Evolutionary conservation across 1,284 basidiomycete genomes (phyloP).

Genomic region (Fistulina hepatica): DNA sequence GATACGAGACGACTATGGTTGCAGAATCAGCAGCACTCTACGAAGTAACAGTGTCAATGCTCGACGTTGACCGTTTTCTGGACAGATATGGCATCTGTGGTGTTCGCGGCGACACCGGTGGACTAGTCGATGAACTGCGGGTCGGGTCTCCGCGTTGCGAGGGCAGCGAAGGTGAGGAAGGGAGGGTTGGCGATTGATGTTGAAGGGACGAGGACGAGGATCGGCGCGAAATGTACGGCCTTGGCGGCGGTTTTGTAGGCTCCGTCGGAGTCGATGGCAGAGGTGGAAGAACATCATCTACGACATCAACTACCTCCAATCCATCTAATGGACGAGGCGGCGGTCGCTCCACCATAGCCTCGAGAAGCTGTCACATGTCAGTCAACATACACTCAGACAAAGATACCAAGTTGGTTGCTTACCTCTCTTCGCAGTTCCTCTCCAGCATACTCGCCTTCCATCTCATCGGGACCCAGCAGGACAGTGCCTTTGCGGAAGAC

Average conservation of each 20-base stretch:
- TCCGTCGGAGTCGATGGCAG: constrained; percentile 16
- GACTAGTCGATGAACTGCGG: no score
- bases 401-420: constrained; percentile 18
- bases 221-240: constrained; percentile 46
- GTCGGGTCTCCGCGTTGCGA: no score
- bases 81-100: no score
- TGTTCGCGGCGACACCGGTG: no score
- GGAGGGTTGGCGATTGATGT: no score
- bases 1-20: no score
- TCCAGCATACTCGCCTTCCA: constrained; percentile 76
- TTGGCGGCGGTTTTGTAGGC: constrained; percentile 34
- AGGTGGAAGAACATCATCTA: constrained; percentile 15
- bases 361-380: constrained; percentile 30
- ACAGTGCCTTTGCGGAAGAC: constrained; percentile 83
- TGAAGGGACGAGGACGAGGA: constrained; percentile 37
- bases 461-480: constrained; percentile 71
- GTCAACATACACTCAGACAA: constrained; percentile 1
- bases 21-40: no score
- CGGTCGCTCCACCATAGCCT: constrained; percentile 52
- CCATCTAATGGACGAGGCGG: constrained; percentile 48
- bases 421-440: constrained; percentile 80
- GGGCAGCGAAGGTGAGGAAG: no score
- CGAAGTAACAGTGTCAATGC: no score
- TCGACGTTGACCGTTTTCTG: no score
- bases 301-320: constrained; percentile 27